phyloP scores from a whole-genome alignment of 176 grass and related monocot genomes.

The Rhipidocladum racemiflorum region DNA sequence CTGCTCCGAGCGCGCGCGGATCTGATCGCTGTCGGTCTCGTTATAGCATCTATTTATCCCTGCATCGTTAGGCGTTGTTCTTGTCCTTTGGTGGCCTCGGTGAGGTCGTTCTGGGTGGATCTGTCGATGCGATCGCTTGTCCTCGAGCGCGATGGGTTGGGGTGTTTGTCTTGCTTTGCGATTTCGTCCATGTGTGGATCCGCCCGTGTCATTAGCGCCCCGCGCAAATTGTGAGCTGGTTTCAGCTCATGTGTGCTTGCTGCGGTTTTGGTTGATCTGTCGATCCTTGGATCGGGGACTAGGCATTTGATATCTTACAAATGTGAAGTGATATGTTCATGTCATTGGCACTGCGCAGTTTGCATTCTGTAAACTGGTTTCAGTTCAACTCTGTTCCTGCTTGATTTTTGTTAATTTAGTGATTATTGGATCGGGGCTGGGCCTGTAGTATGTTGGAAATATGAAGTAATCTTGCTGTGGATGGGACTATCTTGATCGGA shows the following conservation, averaged over 20 bases:
- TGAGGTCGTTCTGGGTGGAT: background rate
- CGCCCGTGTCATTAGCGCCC: background rate
- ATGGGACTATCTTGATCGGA: background rate
- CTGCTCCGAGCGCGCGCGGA: background rate
- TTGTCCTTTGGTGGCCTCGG: background rate
- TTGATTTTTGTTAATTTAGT: background rate
- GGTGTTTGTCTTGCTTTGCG: background rate
- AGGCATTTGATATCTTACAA: background rate
- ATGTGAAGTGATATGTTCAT: background rate
- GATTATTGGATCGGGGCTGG: background rate
- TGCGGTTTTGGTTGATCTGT: background rate
- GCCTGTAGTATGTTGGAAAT: background rate
- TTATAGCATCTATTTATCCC: background rate
- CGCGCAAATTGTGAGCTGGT: background rate
- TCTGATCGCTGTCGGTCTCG: background rate
- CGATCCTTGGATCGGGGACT: background rate
- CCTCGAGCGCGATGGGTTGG: background rate
- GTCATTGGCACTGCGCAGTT: background rate
- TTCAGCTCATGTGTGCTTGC: background rate
- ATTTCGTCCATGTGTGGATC: constrained; percentile 4
- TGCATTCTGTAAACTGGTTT: background rate
- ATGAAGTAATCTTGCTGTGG: background rate
- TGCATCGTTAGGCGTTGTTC: background rate
- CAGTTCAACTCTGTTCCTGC: background rate
- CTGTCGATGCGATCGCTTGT: background rate